Conservation (phyloP, 2,329 filamentous ascomycete genomes). For the Aspergillus neoniger region DNA sequence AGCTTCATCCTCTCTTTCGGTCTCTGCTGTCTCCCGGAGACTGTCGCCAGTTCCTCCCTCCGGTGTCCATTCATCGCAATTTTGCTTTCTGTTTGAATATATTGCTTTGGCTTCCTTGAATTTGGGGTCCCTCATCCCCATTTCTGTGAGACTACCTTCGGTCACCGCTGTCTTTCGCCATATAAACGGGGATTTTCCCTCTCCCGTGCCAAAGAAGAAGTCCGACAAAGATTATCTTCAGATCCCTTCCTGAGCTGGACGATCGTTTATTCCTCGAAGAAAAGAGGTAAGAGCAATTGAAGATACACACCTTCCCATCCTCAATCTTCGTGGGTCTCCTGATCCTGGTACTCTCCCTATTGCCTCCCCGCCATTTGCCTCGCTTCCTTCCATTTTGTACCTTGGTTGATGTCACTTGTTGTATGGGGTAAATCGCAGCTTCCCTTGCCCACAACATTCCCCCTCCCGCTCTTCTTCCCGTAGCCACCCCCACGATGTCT, state of each 20-base stretch:
- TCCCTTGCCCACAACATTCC: slow-evolving; percentile 19
- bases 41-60: slow-evolving; percentile 9
- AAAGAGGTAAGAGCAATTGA: slow-evolving; percentile 5
- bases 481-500: slow-evolving; percentile 2
- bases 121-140: slow-evolving; percentile 7
- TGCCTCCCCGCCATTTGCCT: slow-evolving; percentile 12
- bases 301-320: neutral
- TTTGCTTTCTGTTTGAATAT: slow-evolving; percentile 18
- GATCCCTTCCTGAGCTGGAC: neutral
- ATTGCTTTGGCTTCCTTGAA: slow-evolving; percentile 14
- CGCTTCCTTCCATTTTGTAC: slow-evolving; percentile 19
- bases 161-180: slow-evolving; percentile 17
- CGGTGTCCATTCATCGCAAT: slow-evolving; percentile 9
- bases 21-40: slow-evolving; percentile 14
- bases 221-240: slow-evolving; percentile 8
- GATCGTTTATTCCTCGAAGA: neutral
- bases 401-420: slow-evolving; percentile 13
- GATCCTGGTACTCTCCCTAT: slow-evolving; percentile 2
- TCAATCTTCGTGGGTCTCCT: neutral
- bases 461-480: slow-evolving; percentile 12
- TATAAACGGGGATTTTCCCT: slow-evolving; percentile 14
- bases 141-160: slow-evolving; percentile 5
- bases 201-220: slow-evolving; percentile 20
- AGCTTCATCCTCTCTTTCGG: slow-evolving; percentile 25
- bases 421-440: slow-evolving; percentile 26